Percentiles rank a stretch among this genome's conserved stretches.
Evolutionary conservation across 1,284 basidiomycete genomes (phyloP).

Genomic region (Ceratobasidium theobromae): DNA sequence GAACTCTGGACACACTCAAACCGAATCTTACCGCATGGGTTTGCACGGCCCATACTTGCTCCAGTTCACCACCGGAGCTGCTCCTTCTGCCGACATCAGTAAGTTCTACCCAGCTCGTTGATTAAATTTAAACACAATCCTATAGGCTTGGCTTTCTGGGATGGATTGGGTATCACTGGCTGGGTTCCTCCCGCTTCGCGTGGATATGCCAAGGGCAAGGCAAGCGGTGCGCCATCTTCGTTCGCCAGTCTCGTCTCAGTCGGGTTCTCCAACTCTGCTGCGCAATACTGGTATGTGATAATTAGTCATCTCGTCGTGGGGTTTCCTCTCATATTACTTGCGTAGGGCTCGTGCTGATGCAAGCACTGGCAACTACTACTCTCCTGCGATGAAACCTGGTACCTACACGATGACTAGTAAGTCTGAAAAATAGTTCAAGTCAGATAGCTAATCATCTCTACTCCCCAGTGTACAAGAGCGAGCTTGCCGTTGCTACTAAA

Average conservation of each 20-base stretch:
- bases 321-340: neutral
- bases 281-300: constrained; percentile 49
- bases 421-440: neutral
- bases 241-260: constrained; percentile 40
- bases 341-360: constrained; percentile 38
- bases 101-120: neutral
- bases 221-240: constrained; percentile 49
- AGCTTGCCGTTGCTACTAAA: constrained; percentile 49
- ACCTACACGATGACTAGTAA: constrained; percentile 47
- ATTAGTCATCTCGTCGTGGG: neutral
- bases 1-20: constrained; percentile 36
- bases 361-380: constrained; percentile 50
- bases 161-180: constrained; percentile 48
- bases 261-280: constrained; percentile 48
- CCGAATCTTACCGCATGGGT: constrained; percentile 31
- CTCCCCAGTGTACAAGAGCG: constrained; percentile 44
- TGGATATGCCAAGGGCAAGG: constrained; percentile 50
- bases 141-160: constrained; percentile 50
- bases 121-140: neutral
- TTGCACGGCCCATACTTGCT: constrained; percentile 34
- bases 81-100: constrained; percentile 24
- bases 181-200: constrained; percentile 50
- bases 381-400: constrained; percentile 53
- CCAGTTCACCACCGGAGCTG: constrained; percentile 31
- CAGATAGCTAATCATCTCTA: neutral